These are phyloP conservation scores for Hypoxylon sp. DNA, from an alignment of 2,329 filamentous ascomycete species.

Conservation along the genomic window DNA sequence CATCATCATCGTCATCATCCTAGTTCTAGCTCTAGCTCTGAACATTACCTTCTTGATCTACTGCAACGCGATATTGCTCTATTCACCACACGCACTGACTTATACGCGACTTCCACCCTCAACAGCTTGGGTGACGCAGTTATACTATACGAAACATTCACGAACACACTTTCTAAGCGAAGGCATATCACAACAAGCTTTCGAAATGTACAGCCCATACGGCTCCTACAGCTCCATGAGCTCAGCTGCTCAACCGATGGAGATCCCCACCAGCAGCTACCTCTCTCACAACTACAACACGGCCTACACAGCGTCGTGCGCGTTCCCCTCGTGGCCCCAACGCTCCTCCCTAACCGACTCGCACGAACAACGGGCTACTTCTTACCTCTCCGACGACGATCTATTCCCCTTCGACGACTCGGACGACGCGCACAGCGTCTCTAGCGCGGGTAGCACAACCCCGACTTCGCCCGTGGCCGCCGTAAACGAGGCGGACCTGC, in stretches of 20 bases:
- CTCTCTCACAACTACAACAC: constrained; percentile 47
- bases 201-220: constrained; percentile 55
- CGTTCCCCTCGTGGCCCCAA: constrained; percentile 62
- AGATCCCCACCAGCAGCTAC: constrained; percentile 54
- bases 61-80: constrained; percentile 29
- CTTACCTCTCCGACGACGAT: constrained; percentile 75
- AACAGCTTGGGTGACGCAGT: constrained; percentile 10
- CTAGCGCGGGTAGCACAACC: constrained; percentile 59
- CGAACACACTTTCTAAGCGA: constrained; percentile 6
- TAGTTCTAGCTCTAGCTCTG: constrained; percentile 18
- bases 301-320: constrained; percentile 56
- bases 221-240: constrained; percentile 57
- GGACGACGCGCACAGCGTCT: constrained; percentile 65
- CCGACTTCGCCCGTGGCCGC: constrained; percentile 61
- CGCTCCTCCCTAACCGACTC: constrained; percentile 55
- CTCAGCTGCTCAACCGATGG: constrained; percentile 53
- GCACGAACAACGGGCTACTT: constrained; percentile 63
- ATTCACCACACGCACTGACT: constrained; percentile 16
- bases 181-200: constrained; percentile 8
- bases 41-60: constrained; percentile 13
- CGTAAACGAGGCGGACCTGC: constrained; percentile 62
- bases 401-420: constrained; percentile 68
- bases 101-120: constrained; percentile 26
- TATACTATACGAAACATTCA: constrained; percentile 5
- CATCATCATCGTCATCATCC: constrained; percentile 19